phyloP scores from a whole-genome alignment of 75 land plant genomes.

The Cryptomeria japonica region DNA sequence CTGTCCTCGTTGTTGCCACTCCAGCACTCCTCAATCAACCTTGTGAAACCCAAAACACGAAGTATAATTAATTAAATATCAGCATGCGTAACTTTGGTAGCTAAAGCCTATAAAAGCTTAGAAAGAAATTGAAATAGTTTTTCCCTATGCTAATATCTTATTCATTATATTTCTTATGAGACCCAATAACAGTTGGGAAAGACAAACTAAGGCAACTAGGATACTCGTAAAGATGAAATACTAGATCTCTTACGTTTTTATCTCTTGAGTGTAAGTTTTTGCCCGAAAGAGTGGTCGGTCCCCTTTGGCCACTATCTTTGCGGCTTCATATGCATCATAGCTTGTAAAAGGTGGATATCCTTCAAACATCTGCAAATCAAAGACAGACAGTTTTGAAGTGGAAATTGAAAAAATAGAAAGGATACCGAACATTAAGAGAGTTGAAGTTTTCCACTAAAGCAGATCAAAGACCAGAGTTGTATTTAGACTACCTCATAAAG shows the following conservation, averaged over 20 bases:
- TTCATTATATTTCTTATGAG: not conserved
- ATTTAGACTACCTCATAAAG: conserved; percentile 55
- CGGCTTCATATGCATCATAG: conserved; percentile 79
- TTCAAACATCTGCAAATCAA: conserved; percentile 66
- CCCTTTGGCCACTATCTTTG: conserved; percentile 62
- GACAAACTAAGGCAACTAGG: not conserved
- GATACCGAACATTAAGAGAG: not conserved
- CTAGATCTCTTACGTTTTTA: conserved; percentile 52
- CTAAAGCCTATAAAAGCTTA: not conserved
- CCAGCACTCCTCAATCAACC: conserved; percentile 72
- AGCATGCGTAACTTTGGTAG: not conserved
- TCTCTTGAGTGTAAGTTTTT: conserved; percentile 45
- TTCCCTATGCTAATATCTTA: not conserved
- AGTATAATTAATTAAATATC: not conserved
- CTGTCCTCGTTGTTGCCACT: conserved; percentile 47
- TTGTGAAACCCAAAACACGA: conserved; percentile 12
- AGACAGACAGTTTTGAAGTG: not conserved
- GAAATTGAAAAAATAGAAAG: not conserved
- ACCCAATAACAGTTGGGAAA: not conserved
- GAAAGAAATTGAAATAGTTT: not conserved
- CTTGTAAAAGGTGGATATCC: conserved; percentile 60
- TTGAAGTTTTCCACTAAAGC: not conserved
- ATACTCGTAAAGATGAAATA: not conserved
- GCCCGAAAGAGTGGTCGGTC: conserved; percentile 57
- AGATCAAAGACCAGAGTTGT: not conserved